A percentile compares a stretch with the other conserved stretches of the same genome.
These are phyloP conservation scores for Mycena rebaudengoi DNA, from an alignment of 768 basidiomycete genomes.

Conservation along the genomic window DNA sequence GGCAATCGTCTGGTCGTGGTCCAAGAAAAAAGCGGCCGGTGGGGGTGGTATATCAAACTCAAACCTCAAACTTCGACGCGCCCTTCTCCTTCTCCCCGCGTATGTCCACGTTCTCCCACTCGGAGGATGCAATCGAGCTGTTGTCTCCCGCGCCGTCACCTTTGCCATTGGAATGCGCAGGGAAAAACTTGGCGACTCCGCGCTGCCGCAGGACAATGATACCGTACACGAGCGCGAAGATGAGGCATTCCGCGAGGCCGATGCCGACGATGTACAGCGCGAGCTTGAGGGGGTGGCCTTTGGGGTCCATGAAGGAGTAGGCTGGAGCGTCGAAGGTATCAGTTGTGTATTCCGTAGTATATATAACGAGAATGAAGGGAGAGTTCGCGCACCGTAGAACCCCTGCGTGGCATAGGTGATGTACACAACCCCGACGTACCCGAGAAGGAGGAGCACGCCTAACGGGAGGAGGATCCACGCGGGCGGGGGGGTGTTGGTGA, in stretches of 20 bases:
- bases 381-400: conserved; percentile 52
- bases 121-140: too few relatives aligned
- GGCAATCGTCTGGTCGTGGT: too few relatives aligned
- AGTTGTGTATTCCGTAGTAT: too few relatives aligned
- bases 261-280: conserved; percentile 57
- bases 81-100: too few relatives aligned
- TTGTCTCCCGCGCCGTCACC: too few relatives aligned
- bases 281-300: conserved; percentile 39
- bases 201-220: conserved; percentile 38
- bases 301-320: conserved; percentile 57
- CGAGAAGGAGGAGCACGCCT: conserved; percentile 47
- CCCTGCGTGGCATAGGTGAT: conserved; percentile 55
- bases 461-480: conserved; percentile 49
- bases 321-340: conserved; percentile 39
- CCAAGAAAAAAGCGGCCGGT: too few relatives aligned
- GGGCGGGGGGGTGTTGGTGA: conserved; percentile 46
- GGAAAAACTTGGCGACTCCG: conserved; percentile 20
- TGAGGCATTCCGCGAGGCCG: conserved; percentile 44
- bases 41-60: too few relatives aligned
- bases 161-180: too few relatives aligned
- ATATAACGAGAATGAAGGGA: neutral
- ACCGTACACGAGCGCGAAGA: conserved; percentile 49
- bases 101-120: too few relatives aligned
- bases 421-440: conserved; percentile 58
- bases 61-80: too few relatives aligned